Base-by-base conservation (phyloP, 768 basidiomycete genomes). In the Hygrophoropsis aurantiaca region DNA sequence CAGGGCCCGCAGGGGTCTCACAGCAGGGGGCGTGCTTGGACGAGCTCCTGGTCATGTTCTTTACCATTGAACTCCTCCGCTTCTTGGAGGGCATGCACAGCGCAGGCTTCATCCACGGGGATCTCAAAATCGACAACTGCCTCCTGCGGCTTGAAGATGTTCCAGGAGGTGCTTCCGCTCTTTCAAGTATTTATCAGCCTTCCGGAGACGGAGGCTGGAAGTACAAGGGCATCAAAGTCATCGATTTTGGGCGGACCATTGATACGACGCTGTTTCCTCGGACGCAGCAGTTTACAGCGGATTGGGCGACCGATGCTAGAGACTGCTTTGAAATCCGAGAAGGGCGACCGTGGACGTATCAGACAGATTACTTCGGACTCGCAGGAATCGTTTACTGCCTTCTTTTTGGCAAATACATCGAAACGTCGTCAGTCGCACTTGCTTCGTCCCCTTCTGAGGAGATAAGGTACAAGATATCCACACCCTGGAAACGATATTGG, bases 111-210 rank as follows among this genome's bases (percentile, higher is more conserved):
- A 90, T 99, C 56, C 97, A 99, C 59, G 95, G 97, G 25, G 97
- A 99, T 69, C 78, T 99, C 53, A 99, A 99, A 74, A 97, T 98
- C 65, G 97, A 99, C 70, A 99, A 99, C 69, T 97, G 94, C 63
- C 78, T 99, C n/a, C 74, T 98, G 8, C 84, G 97, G 4, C 77
- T 99, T 37, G 87, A 92, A 53, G 87, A 90, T 42, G 83, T 88
- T 4, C 84, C 85, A 2, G 84, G 84, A 3, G 83, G 84, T 1
- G 66, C 77, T 1, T 73, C 84, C 0, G 75, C 80, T 1, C 92
- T 94, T 85, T 78, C 82, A 1, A 69, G 79, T 41, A 67, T 73
- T n/a, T 98, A 97, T 70, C 80, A 85, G 47, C 81, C 86, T 1
- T 69, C 74, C 0, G 95, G 95, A 15, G 81, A 79, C 13, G 79